phyloP scores from a whole-genome alignment of 257 asterid species.

The Petrea volubilis region DNA sequence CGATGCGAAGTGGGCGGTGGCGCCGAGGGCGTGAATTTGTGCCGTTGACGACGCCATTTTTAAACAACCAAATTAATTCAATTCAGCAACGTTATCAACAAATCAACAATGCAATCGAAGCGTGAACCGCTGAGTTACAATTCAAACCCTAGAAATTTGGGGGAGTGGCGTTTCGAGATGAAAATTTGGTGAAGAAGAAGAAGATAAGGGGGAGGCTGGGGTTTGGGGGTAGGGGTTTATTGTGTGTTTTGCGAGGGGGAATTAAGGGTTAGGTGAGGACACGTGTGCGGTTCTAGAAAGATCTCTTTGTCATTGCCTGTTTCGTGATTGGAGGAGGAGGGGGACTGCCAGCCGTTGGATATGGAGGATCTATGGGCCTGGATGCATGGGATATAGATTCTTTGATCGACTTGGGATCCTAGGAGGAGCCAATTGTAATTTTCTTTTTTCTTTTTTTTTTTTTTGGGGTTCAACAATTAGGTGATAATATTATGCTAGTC shows the following conservation, averaged over 20 bases:
- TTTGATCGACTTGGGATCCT: neutral
- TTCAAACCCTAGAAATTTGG: slow-evolving; percentile 25
- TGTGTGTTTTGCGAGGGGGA: slow-evolving; percentile 21
- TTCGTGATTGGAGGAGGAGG: slow-evolving; percentile 13
- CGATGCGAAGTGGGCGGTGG: slow-evolving; percentile 42
- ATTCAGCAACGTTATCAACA: neutral
- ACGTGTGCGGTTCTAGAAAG: slow-evolving; percentile 43
- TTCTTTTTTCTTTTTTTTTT: no score
- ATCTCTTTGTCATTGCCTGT: slow-evolving; percentile 12
- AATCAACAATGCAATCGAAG: neutral
- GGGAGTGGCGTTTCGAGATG: slow-evolving; percentile 21
- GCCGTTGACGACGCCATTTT: slow-evolving; percentile 62
- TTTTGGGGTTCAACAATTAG: no score
- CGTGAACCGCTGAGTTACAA: neutral
- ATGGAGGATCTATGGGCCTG: neutral
- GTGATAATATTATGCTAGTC: no score
- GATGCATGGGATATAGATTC: no score
- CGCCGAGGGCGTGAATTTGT: slow-evolving; percentile 66
- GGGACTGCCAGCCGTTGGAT: slow-evolving; percentile 11
- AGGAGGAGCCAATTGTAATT: neutral
- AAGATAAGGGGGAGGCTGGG: slow-evolving; percentile 14
- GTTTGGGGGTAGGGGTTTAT: neutral
- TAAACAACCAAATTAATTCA: neutral
- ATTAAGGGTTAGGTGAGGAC: slow-evolving; percentile 44
- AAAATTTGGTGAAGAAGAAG: slow-evolving; percentile 34